Base-by-base conservation (phyloP, 2,329 filamentous ascomycete species). In the Arachnopeziza araneosa region DNA sequence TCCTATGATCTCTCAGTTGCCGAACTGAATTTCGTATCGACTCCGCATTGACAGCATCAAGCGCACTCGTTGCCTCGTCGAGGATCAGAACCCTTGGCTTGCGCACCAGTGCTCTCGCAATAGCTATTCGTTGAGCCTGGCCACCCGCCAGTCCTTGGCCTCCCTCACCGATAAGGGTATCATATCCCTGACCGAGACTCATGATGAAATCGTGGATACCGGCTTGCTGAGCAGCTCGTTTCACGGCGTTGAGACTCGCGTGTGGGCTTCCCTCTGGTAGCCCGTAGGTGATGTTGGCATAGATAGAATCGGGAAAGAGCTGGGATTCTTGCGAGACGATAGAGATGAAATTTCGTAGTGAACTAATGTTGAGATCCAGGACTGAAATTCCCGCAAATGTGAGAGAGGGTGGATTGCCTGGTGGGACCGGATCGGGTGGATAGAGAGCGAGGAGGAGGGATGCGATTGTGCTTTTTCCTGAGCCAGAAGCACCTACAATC, bases 261-360 rank as follows among this genome's bases (percentile, higher is more conserved):
- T 83, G 75, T 0, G 80, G 76, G 0, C 83, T 87, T 2, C 75
- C 71, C 1, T 80, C 75, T 0, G 80, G 76, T 0, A 96, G 76
- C 0, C 91, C 92, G 70, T 97, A 97, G 2, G 79, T 77, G 59
- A 98, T 96, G 69, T 98, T 98, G 8, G 88, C 86, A 0, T 83
- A 82, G 48, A 97, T 84, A 0, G 87, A 87, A 22, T 82, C 81
- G 0, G 92, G 90, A 72, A 98, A 96, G 1, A 97, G 79, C 50
- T 86, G 84, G 0, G 92, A 87, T 1, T 79, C 76, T 71, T 93
- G 90, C 0, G 87, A 80, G 1, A 93, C 89, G 64, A 89, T 83
- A 2, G 85, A 83, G 62, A 91, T 83, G 59, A 79, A 79, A 1
- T 78, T 77, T 36, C 87, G 84, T 2, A 93, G 76, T 1, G 79